Evolutionary conservation across 225 moss, liverwort and hornwort genomes (phyloP), one percentile per base, ranked within the genome.

Genomic region (Thuidium tamariscinum): DNA sequence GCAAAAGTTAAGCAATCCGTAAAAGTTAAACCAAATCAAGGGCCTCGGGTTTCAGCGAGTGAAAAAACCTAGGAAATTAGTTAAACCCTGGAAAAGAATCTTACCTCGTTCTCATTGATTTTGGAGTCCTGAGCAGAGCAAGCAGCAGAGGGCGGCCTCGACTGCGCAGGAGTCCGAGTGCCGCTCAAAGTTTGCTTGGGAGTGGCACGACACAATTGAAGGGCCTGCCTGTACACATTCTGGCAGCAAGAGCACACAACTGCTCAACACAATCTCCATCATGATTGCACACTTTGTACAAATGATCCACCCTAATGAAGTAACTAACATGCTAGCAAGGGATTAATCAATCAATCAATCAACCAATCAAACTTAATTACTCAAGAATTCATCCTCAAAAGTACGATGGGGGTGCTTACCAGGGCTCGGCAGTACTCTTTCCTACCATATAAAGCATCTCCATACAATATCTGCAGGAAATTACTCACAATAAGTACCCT

Each of bases 201-300:
- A 86, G 86, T 92, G 76, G 91, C 94, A 92, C 94, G 95, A 92
- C 92, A 95, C 83, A 94, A 89, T 89, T 94, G 96, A 85, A 95
- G 89, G 79, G 95, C 96, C 89, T 98, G 98, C 87, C 95, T 95
- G 91, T 91, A 98, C 84, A 95, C 68, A 89, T 95, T 95, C 94
- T 97, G 93, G 88, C 93, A 90, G 89, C 83, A 91, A 91, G 62
- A 89, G 91, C 91, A 87, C 67, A 72, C 69, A 92, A 83, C 74
- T 83, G 87, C 89, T 93, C 77, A 90, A 89, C 59, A 85, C 48
- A 77, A 68, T 80, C 44, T 87, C 78, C 87, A 79, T 34, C 67
- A 78, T 29, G 16, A 67, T 76, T 25, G 55, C 36, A 36, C 2
- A 15, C 6, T 25, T 26, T 55, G 56, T 56, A 56, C 37, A 56